These are phyloP conservation scores for Ramularia endophylla DNA, from an alignment of 2,329 filamentous ascomycete genomes.

Conservation along the genomic window DNA sequence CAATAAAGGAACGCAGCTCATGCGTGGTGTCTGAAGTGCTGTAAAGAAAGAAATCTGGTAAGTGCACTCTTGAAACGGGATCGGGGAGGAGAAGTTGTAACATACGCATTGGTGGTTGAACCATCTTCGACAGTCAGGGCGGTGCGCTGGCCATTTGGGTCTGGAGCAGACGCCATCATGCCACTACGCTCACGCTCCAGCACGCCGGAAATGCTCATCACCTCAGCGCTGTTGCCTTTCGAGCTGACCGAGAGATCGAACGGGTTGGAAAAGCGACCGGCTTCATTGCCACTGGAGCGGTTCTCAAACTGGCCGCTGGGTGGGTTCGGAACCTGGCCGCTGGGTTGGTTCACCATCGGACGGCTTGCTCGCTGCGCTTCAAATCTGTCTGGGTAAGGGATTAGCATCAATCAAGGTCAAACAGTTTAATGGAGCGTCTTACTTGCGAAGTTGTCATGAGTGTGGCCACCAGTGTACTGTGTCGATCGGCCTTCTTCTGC, in stretches of 20 bases:
- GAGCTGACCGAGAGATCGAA: constrained; percentile 27
- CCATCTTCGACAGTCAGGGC: constrained; percentile 12
- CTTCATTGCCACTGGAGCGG: too few species aligned
- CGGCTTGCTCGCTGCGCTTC: too few species aligned
- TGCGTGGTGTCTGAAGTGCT: constrained; percentile 20
- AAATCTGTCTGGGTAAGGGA: too few species aligned
- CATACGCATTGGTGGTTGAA: constrained; percentile 28
- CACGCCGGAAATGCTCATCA: constrained; percentile 14
- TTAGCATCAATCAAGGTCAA: too few species aligned
- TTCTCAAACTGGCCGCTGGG: too few species aligned
- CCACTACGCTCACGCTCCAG: constrained; percentile 12
- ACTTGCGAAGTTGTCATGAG: too few species aligned
- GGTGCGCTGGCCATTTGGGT: constrained; percentile 6
- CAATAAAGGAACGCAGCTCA: constrained; percentile 16
- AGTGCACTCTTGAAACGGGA: constrained; percentile 29
- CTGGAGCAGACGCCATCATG: constrained; percentile 7
- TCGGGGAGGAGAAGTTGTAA: constrained; percentile 19
- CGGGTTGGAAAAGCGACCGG: constrained; percentile 15
- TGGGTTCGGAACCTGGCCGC: too few species aligned
- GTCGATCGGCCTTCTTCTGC: too few species aligned
- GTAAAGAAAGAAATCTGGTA: constrained; percentile 29
- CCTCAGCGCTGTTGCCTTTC: constrained; percentile 10
- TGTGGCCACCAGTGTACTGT: too few species aligned
- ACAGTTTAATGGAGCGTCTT: too few species aligned
- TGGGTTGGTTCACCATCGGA: too few species aligned